These are phyloP conservation scores for Camelina neglecta DNA, from an alignment of 345 rosid species.

Conservation along the genomic window DNA sequence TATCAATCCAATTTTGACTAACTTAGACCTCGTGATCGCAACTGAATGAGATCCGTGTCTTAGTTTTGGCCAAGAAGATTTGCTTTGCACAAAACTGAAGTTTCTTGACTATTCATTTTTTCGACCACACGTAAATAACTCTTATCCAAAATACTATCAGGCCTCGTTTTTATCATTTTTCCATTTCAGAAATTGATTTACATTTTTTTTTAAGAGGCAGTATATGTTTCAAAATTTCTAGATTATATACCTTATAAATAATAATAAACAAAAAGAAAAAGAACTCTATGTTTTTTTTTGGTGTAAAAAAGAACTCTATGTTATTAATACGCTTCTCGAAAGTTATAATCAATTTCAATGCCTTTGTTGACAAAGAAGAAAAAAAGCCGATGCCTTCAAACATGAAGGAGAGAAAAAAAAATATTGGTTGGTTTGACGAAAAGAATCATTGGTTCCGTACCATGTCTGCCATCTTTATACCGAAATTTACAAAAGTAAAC, in stretches of 20 bases:
- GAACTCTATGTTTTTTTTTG: background rate
- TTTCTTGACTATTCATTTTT: constrained; percentile 7
- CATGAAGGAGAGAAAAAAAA: constrained; percentile 10
- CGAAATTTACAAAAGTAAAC: background rate
- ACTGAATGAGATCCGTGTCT: constrained; percentile 8
- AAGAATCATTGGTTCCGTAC: constrained; percentile 29
- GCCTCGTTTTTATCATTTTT: background rate
- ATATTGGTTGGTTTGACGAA: constrained; percentile 38
- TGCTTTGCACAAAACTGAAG: constrained; percentile 6
- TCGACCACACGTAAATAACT: background rate
- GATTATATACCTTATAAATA: background rate
- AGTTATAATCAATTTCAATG: constrained; percentile 20
- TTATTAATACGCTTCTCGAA: constrained; percentile 8
- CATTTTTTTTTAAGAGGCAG: too few relatives aligned
- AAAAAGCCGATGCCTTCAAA: constrained; percentile 1
- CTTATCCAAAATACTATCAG: background rate
- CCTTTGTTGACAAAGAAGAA: background rate
- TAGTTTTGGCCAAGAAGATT: constrained; percentile 20
- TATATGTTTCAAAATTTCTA: too few relatives aligned
- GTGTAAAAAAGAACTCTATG: background rate
- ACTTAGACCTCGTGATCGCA: constrained; percentile 38
- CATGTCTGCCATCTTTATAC: constrained; percentile 28
- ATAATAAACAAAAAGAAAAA: background rate
- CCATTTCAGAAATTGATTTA: background rate
- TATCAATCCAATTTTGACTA: constrained; percentile 30